phyloP scores from a whole-genome alignment of 2,329 filamentous ascomycete species.

The Corinectria fuckeliana region DNA sequence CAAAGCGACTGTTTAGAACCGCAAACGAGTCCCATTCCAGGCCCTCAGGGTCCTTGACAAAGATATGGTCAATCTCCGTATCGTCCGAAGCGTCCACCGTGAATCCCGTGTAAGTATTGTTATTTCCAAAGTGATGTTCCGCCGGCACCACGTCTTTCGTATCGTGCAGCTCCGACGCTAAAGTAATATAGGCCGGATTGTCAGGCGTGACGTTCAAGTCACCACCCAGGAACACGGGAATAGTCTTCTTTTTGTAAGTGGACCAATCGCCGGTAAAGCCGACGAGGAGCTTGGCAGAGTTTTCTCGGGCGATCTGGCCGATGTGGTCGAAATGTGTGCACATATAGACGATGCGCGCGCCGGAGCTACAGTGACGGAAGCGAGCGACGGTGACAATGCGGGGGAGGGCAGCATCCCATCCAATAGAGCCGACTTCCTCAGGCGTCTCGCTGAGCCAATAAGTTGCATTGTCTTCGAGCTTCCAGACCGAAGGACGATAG shows the following conservation, averaged over 20 bases:
- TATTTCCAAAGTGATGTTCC: slow-evolving; percentile 33
- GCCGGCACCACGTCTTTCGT: slow-evolving; percentile 32
- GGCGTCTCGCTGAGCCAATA: slow-evolving; percentile 70
- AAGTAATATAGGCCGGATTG: slow-evolving; percentile 35
- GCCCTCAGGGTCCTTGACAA: slow-evolving; percentile 36
- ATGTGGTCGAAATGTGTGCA: slow-evolving; percentile 62
- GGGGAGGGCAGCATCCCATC: slow-evolving; percentile 58
- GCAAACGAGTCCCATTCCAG: slow-evolving; percentile 36
- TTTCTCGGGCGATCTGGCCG: slow-evolving; percentile 49
- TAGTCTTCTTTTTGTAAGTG: slow-evolving; percentile 9
- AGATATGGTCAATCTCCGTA: slow-evolving; percentile 41
- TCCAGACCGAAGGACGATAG: slow-evolving; percentile 62
- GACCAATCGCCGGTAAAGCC: slow-evolving; percentile 39
- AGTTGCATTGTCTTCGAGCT: slow-evolving; percentile 57
- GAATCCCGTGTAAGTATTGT: slow-evolving; percentile 42
- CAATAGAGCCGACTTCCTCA: slow-evolving; percentile 58
- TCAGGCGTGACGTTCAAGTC: slow-evolving; percentile 42
- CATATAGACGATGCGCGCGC: slow-evolving; percentile 50
- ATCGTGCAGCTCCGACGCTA: slow-evolving; percentile 38
- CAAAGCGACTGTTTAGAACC: slow-evolving; percentile 34
- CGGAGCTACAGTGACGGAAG: slow-evolving; percentile 50
- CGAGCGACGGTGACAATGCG: slow-evolving; percentile 57
- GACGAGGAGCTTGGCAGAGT: slow-evolving; percentile 48
- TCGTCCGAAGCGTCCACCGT: slow-evolving; percentile 26
- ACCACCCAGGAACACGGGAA: slow-evolving; percentile 43